Percentiles rank a stretch among this genome's conserved stretches.
phyloP scores from a whole-genome alignment of 345 rosid genomes.

The Dovyalis caffra region DNA sequence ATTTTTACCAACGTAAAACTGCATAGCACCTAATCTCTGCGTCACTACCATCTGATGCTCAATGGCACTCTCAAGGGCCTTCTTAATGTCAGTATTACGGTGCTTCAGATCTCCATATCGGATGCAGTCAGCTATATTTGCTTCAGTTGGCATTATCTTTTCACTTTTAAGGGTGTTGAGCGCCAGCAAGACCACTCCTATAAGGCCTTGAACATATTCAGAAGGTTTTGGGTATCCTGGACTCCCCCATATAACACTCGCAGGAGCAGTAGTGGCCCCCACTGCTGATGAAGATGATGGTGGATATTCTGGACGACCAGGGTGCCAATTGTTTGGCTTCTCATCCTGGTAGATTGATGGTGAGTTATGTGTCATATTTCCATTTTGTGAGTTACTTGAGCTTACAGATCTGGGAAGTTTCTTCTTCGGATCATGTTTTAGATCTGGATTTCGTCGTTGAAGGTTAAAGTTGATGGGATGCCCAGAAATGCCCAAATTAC shows the following conservation, averaged over 20 bases:
- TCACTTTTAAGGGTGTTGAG: slow-evolving; percentile 69
- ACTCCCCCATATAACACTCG: slow-evolving; percentile 44
- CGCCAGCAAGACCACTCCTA: slow-evolving; percentile 73
- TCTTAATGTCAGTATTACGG: slow-evolving; percentile 54
- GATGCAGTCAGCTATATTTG: slow-evolving; percentile 71
- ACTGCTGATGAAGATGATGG: slow-evolving; percentile 19
- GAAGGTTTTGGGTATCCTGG: slow-evolving; percentile 54
- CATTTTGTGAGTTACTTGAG: slow-evolving; percentile 25
- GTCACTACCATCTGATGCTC: slow-evolving; percentile 63
- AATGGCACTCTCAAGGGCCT: slow-evolving; percentile 66
- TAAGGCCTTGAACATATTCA: slow-evolving; percentile 74
- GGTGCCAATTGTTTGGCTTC: slow-evolving; percentile 14
- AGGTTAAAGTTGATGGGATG: slow-evolving; percentile 16
- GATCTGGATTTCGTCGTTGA: slow-evolving; percentile 26
- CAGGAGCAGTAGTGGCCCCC: slow-evolving; percentile 10
- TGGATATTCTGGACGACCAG: slow-evolving; percentile 18
- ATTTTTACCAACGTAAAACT: slow-evolving; percentile 62
- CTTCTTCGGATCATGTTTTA: slow-evolving; percentile 20
- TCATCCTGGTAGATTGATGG: slow-evolving; percentile 11
- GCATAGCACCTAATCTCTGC: slow-evolving; percentile 48
- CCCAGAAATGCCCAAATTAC: slow-evolving; percentile 25
- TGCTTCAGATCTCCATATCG: slow-evolving; percentile 67
- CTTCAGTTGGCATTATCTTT: slow-evolving; percentile 69
- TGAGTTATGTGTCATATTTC: slow-evolving; percentile 13
- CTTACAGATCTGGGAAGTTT: slow-evolving; percentile 15